These are phyloP conservation scores for Trametes hirsuta DNA, from an alignment of 1,284 basidiomycete species.

Conservation along the genomic window DNA sequence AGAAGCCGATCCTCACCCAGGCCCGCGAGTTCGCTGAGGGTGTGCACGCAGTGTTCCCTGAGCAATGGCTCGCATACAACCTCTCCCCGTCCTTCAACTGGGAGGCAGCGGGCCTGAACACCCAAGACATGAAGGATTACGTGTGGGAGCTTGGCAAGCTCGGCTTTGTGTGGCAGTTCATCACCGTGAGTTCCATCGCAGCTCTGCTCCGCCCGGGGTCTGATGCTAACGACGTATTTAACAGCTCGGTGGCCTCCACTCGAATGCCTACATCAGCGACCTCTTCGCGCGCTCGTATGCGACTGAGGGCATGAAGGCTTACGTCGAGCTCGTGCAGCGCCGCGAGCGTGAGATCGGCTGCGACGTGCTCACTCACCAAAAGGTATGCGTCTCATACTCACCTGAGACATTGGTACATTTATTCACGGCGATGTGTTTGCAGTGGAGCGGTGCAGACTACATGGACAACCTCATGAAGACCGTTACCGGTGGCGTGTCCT, in stretches of 20 bases:
- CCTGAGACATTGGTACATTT: background rate
- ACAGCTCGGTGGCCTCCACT: conserved; percentile 94
- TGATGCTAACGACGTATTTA: background rate
- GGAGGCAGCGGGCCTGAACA: conserved; percentile 88
- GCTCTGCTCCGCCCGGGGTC: background rate
- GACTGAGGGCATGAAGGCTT: conserved; percentile 92
- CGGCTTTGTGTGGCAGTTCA: conserved; percentile 98
- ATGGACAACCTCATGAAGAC: conserved; percentile 93
- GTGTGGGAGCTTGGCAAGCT: conserved; percentile 94
- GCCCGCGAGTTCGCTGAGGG: conserved; percentile 92
- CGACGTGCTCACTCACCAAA: conserved; percentile 92
- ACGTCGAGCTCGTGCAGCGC: conserved; percentile 84
- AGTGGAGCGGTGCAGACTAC: conserved; percentile 97
- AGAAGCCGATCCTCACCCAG: conserved; percentile 93
- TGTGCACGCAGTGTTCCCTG: conserved; percentile 80
- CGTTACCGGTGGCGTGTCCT: conserved; percentile 93
- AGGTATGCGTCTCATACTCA: conserved; percentile 42
- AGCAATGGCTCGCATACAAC: conserved; percentile 96
- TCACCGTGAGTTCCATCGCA: conserved; percentile 68
- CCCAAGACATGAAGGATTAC: conserved; percentile 87
- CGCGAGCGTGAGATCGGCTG: conserved; percentile 89
- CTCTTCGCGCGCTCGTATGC: conserved; percentile 88
- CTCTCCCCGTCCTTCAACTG: conserved; percentile 92
- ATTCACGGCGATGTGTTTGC: background rate
- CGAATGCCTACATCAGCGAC: conserved; percentile 97